Base-by-base conservation (phyloP, 768 basidiomycete genomes). In the Lenzites betulinus region DNA sequence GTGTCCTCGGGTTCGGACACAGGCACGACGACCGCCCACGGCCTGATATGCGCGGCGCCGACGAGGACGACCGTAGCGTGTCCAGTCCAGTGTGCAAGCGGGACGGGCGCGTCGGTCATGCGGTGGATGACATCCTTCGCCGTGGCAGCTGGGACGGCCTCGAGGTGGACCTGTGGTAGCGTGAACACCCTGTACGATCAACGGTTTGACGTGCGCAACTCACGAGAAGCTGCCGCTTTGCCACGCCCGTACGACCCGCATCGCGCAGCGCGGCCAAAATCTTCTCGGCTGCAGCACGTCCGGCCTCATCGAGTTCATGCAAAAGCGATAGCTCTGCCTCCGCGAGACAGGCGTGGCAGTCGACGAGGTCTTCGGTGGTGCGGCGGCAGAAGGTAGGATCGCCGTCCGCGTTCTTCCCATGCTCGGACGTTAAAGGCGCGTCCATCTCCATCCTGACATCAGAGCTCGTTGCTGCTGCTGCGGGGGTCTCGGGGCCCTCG, bases 31-130 rank as follows among this genome's bases (percentile, higher is more conserved):
- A 89, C 83, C 2, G 82, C 80, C 89, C 88, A 90, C 23, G 77
- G 64, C 44, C 70, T 71, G 48, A 83, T 67, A 64, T 81, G 79
- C 20, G 76, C 74, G 0, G 84, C 79, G 2, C 84, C 81, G 16
- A 92, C 83, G 38, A 92, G 68, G 5, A 81, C 76, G 26, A 84
- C 70, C 15, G 75, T 65, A n/a, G 54, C 72, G 65, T 88, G 89
- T n/a, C 89, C 90, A 18, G 77, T 74, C 87, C 88, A 89, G 66
- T 84, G 78, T n/a, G 88, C 63, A 57, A 86, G 76, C 11, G 90
- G 88, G 43, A 83, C 71, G 41, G 78, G 62, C 23, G 76, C 71
- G 43, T 80, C 76, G 9, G 78, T 75, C 74, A 89, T 76, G 43
- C 66, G 76, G 28, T 73, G 75, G 38, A 81, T 69, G 22, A 79